These are phyloP conservation scores for Vitis hybrid DNA, from an alignment of 177 flowering plant genomes.

Conservation along the genomic window DNA sequence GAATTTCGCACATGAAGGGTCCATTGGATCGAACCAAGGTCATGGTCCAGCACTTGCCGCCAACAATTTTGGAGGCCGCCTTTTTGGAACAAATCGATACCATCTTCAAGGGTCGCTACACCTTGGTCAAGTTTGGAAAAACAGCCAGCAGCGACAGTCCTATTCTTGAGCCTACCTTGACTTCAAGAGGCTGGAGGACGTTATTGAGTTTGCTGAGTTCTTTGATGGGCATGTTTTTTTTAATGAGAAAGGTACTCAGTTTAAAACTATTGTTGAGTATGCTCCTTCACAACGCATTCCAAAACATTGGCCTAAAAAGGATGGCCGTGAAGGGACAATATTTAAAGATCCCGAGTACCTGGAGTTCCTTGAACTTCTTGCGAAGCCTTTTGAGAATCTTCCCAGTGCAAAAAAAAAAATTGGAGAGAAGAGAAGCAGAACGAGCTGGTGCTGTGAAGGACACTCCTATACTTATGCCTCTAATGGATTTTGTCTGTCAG, in stretches of 20 bases:
- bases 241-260: no score
- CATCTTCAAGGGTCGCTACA: conserved; percentile 60
- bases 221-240: no score
- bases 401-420: conserved; percentile 94
- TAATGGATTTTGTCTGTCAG: conserved; percentile 90
- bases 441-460: conserved; percentile 80
- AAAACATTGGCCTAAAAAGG: conserved; percentile 64
- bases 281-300: conserved; percentile 72
- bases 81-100: conserved; percentile 65
- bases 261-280: no score
- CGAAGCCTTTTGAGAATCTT: conserved; percentile 93
- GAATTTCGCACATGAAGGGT: conserved; percentile 54
- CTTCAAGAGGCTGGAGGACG: conserved; percentile 78
- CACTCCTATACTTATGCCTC: conserved; percentile 67
- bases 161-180: conserved; percentile 74
- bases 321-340: conserved; percentile 91
- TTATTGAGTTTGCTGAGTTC: conserved; percentile 84
- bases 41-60: conserved; percentile 87
- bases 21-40: conserved; percentile 80
- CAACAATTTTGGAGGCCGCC: conserved; percentile 50
- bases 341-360: conserved; percentile 78
- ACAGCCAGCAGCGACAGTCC: conserved; percentile 54
- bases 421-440: conserved; percentile 93
- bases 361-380: conserved; percentile 78
- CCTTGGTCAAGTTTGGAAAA: conserved; percentile 66